Conservation (phyloP, 163 green algal species). For the Coccomyxa subellipsoidea region DNA sequence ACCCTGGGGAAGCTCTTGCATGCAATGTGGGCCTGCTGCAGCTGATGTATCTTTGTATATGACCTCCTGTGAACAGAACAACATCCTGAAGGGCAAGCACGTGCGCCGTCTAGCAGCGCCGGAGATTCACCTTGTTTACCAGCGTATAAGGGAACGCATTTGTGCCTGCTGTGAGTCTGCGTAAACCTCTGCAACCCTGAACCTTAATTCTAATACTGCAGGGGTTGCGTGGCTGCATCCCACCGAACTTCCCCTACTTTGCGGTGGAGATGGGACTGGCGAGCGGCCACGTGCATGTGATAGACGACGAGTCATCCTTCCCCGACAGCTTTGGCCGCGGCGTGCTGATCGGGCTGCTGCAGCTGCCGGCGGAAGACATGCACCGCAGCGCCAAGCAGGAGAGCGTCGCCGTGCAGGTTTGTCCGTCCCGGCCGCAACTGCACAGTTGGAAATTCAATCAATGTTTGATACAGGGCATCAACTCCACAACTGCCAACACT, state of each 20-base stretch:
- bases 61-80: no score
- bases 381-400: constrained; percentile 37
- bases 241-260: constrained; percentile 94
- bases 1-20: no score
- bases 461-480: not conserved
- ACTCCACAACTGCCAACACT: no score
- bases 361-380: constrained; percentile 35
- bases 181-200: no score
- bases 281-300: constrained; percentile 86
- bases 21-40: no score
- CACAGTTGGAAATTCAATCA: not conserved
- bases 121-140: no score
- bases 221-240: constrained; percentile 86
- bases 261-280: constrained; percentile 84
- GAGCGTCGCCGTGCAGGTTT: constrained; percentile 4
- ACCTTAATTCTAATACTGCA: constrained; percentile 34
- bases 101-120: no score
- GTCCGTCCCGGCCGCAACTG: not conserved
- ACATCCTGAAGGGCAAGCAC: no score
- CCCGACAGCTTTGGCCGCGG: constrained; percentile 57
- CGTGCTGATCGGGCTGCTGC: constrained; percentile 62
- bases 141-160: no score
- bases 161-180: no score
- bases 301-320: constrained; percentile 91
- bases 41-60: no score